Evolutionary conservation across 768 basidiomycete species (phyloP).

Genomic region (Boletus reticulatus): DNA sequence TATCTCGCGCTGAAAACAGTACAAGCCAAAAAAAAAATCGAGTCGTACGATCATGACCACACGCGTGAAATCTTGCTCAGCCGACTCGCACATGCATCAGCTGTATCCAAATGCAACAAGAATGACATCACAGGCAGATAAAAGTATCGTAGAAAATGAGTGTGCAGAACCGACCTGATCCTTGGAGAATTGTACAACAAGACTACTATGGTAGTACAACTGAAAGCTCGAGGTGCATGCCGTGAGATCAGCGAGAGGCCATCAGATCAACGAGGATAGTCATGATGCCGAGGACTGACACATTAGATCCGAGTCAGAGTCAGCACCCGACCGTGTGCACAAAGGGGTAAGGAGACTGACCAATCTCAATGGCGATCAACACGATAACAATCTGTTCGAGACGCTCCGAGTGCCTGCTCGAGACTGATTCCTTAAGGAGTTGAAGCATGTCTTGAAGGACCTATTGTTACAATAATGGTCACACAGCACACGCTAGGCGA

Average conservation of each 20-base stretch:
- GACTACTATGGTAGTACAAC: slow-evolving; percentile 9
- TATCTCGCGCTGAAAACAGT: not conserved
- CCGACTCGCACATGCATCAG: not conserved
- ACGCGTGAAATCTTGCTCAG: not conserved
- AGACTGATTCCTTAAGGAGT: slow-evolving; percentile 91
- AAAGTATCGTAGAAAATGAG: slow-evolving; percentile 6
- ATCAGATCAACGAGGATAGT: slow-evolving; percentile 87
- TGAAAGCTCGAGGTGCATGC: slow-evolving; percentile 31
- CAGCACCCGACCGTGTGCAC: not conserved
- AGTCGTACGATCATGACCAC: slow-evolving; percentile 1
- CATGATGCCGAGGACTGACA: slow-evolving; percentile 78
- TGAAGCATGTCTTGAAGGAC: slow-evolving; percentile 97
- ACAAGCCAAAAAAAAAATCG: not conserved
- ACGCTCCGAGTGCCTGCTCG: slow-evolving; percentile 85
- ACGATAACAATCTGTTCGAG: slow-evolving; percentile 92
- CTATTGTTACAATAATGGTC: slow-evolving; percentile 36
- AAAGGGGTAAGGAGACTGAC: slow-evolving; percentile 36
- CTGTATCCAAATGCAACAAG: not conserved
- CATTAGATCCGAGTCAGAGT: slow-evolving; percentile 5
- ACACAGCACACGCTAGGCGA: not conserved
- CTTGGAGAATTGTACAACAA: slow-evolving; percentile 1
- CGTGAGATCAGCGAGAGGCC: slow-evolving; percentile 70
- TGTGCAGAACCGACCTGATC: not conserved
- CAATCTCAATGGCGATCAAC: slow-evolving; percentile 86
- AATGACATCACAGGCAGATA: not conserved